Evolutionary conservation across 805 yeast species (phyloP).

Genomic region (Cyberlindnera xishuangbannaensis): DNA sequence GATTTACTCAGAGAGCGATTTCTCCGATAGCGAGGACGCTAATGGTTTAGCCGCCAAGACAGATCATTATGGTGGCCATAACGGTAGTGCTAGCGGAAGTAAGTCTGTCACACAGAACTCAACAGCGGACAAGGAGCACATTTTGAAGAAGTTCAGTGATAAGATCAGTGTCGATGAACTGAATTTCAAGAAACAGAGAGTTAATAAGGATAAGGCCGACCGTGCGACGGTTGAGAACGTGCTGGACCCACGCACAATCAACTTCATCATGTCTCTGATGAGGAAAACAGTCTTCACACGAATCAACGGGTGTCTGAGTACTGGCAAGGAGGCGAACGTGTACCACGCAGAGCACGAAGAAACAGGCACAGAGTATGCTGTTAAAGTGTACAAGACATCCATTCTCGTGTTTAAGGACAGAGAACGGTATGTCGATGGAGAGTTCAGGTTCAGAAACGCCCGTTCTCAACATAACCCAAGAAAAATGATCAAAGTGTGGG

Average conservation of each 20-base stretch:
- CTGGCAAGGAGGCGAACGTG: constrained; percentile 99
- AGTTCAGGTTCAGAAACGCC: constrained; percentile 81
- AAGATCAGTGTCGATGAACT: constrained; percentile 61
- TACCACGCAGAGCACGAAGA: constrained; percentile 62
- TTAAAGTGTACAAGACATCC: constrained; percentile 93
- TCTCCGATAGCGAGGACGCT: no score
- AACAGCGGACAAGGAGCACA: constrained; percentile 35
- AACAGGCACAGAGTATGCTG: constrained; percentile 61
- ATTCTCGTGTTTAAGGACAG: constrained; percentile 95
- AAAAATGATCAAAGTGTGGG: constrained; percentile 98
- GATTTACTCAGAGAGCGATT: no score
- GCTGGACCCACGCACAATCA: constrained; percentile 87
- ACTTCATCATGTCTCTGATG: constrained; percentile 74
- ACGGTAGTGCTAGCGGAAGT: no score
- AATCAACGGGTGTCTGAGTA: constrained; percentile 89
- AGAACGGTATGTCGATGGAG: constrained; percentile 94
- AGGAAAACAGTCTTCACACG: constrained; percentile 78
- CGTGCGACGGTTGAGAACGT: constrained; percentile 97
- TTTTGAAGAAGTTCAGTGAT: constrained; percentile 57
- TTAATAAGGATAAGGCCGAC: constrained; percentile 77
- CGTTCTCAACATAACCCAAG: constrained; percentile 89
- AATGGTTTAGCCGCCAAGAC: no score
- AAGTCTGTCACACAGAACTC: no score
- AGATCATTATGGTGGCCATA: no score
- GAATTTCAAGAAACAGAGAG: constrained; percentile 48